phyloP scores from a whole-genome alignment of 257 asterid genomes.

The Rehmannia glutinosa region DNA sequence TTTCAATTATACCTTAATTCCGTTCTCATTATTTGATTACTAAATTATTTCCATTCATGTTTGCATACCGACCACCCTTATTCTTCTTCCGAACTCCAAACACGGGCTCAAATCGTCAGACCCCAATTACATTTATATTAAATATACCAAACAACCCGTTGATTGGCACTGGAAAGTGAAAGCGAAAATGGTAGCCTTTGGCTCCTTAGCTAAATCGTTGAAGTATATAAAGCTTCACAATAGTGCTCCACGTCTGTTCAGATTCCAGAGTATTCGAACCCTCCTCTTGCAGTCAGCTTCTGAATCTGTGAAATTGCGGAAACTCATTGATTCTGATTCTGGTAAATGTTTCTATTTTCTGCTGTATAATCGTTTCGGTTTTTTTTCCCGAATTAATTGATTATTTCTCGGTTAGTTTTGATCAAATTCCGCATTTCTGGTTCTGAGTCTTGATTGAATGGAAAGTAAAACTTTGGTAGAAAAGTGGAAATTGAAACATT shows the following conservation, averaged over 20 bases:
- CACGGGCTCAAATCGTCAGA: too few relatives aligned
- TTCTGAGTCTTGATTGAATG: too few relatives aligned
- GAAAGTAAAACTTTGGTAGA: too few relatives aligned
- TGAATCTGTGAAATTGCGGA: constrained; percentile 61
- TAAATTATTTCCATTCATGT: too few relatives aligned
- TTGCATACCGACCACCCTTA: too few relatives aligned
- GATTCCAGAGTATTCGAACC: constrained; percentile 52
- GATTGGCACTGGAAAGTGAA: not conserved
- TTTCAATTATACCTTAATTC: too few relatives aligned
- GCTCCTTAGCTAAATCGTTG: constrained; percentile 34
- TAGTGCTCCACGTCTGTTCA: constrained; percentile 18
- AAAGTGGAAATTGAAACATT: too few relatives aligned
- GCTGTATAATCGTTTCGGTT: not conserved
- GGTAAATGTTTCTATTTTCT: constrained; percentile 34
- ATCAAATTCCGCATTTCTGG: not conserved
- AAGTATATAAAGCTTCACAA: constrained; percentile 32
- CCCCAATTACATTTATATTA: too few relatives aligned
- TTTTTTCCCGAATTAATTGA: not conserved
- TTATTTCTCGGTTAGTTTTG: not conserved
- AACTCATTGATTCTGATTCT: constrained; percentile 57
- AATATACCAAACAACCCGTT: too few relatives aligned
- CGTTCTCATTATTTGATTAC: too few relatives aligned
- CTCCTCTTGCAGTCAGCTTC: constrained; percentile 64
- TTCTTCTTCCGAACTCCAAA: too few relatives aligned
- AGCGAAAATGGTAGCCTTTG: constrained; percentile 32